Evolutionary conservation across 306 rosid species (phyloP).

Genomic region (Geum urbanum): DNA sequence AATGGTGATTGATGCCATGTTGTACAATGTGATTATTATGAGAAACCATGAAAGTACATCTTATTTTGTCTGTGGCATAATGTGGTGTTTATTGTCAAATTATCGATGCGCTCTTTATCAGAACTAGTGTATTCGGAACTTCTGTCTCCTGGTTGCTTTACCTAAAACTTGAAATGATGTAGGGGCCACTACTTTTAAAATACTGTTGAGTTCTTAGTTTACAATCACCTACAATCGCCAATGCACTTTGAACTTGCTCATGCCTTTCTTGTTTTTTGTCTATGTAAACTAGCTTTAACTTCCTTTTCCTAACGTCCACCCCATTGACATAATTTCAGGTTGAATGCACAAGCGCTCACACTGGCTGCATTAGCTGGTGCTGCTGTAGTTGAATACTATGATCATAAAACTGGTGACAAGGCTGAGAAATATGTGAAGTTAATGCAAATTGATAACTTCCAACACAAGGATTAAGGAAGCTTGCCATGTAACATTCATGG

Average conservation of each 20-base stretch:
- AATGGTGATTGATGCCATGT: neutral
- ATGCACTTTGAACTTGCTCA: neutral
- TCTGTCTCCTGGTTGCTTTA: neutral
- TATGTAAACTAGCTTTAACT: neutral
- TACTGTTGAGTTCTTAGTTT: neutral
- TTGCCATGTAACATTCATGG: neutral
- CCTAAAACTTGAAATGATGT: neutral
- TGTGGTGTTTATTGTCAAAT: no score
- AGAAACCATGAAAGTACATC: neutral
- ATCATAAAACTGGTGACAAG: constrained; percentile 44
- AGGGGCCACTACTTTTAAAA: no score
- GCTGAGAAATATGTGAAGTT: constrained; percentile 43
- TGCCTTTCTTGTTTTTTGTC: neutral
- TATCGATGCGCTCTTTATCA: no score
- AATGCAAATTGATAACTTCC: constrained; percentile 35
- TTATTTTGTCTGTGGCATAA: no score
- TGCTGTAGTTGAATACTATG: constrained; percentile 80
- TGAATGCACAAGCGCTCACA: constrained; percentile 94
- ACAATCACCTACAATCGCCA: neutral
- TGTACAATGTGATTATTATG: neutral
- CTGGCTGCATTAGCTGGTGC: constrained; percentile 87
- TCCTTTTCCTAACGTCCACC: constrained; percentile 15
- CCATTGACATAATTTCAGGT: constrained; percentile 39
- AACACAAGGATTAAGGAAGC: constrained; percentile 36
- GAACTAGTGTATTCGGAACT: neutral